A percentile compares a stretch with the other conserved stretches of the same genome.
Conservation (phyloP, 805 yeast genomes). For the Saccharomycopsis fibuligera region DNA sequence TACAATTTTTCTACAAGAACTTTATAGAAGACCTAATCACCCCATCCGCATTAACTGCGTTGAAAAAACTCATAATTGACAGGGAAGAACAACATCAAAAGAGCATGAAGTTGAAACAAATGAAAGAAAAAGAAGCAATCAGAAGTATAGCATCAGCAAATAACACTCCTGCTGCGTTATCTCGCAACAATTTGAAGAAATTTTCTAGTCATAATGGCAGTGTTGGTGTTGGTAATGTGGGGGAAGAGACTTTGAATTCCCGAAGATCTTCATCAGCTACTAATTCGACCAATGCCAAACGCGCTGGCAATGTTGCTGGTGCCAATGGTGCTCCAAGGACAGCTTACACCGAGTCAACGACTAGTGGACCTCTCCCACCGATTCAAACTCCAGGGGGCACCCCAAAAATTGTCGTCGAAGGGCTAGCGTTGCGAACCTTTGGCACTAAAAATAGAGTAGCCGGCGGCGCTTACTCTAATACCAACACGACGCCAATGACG, state of each 20-base stretch:
- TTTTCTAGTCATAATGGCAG: too few species aligned
- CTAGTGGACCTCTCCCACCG: background rate
- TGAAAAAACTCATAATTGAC: constrained; percentile 5
- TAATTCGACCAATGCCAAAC: background rate
- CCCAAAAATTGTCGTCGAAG: constrained; percentile 22
- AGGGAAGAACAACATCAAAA: constrained; percentile 15
- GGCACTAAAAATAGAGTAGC: constrained; percentile 16
- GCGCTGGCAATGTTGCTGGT: background rate
- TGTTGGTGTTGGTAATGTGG: constrained; percentile 1
- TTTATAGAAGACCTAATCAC: constrained; percentile 14
- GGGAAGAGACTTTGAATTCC: too few species aligned
- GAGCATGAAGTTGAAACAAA: constrained; percentile 1
- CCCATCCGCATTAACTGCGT: background rate
- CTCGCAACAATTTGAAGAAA: constrained; percentile 13
- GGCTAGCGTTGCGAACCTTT: constrained; percentile 20
- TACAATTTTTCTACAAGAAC: constrained; percentile 15
- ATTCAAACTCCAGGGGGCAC: background rate
- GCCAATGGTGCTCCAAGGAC: background rate
- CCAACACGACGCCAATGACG: too few species aligned
- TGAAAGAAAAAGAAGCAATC: constrained; percentile 16
- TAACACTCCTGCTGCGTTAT: constrained; percentile 11
- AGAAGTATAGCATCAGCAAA: constrained; percentile 6
- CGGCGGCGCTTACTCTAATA: too few species aligned
- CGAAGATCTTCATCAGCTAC: background rate
- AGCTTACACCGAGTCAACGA: background rate